A percentile compares a stretch with the other conserved stretches of the same genome.
Evolutionary conservation across 345 rosid genomes (phyloP).

Genomic region (Euphorbia lathyris): DNA sequence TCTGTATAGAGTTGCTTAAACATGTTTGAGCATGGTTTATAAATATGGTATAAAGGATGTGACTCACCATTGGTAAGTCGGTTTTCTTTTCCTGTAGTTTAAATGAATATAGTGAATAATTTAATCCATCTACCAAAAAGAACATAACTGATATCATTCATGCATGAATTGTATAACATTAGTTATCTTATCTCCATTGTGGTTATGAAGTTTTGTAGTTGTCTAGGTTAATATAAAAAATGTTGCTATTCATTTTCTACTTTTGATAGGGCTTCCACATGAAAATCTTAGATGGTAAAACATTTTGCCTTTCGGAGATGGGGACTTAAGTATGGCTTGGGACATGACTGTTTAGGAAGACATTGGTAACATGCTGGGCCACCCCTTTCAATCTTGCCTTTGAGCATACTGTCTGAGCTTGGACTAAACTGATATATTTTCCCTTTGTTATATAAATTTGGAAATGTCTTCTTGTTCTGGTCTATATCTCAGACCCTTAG

Average conservation of each 20-base stretch:
- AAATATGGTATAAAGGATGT: not conserved
- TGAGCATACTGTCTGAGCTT: not conserved
- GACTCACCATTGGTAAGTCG: not conserved
- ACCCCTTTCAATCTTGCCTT: not conserved
- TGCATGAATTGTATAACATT: not conserved
- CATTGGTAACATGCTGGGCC: not conserved
- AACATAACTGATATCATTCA: too few relatives aligned
- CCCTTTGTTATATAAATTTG: not conserved
- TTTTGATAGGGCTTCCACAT: not conserved
- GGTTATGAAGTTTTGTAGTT: not conserved
- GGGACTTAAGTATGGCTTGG: not conserved
- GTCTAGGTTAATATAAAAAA: not conserved
- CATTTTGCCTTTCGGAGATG: not conserved
- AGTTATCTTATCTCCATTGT: not conserved
- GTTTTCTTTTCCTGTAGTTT: not conserved
- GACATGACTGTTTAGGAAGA: slow-evolving; percentile 1
- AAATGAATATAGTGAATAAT: not conserved
- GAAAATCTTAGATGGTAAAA: not conserved
- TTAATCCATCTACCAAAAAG: too few relatives aligned
- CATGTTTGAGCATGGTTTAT: slow-evolving; percentile 4
- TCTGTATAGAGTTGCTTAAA: slow-evolving; percentile 5
- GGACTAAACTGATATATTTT: not conserved
- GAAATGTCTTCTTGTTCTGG: not conserved
- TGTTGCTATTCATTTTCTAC: not conserved
- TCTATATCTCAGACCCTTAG: not conserved